A percentile compares a stretch with the other conserved stretches of the same genome.
Evolutionary conservation across 2,329 filamentous ascomycete species (phyloP).

Genomic region (Botrytis porri): DNA sequence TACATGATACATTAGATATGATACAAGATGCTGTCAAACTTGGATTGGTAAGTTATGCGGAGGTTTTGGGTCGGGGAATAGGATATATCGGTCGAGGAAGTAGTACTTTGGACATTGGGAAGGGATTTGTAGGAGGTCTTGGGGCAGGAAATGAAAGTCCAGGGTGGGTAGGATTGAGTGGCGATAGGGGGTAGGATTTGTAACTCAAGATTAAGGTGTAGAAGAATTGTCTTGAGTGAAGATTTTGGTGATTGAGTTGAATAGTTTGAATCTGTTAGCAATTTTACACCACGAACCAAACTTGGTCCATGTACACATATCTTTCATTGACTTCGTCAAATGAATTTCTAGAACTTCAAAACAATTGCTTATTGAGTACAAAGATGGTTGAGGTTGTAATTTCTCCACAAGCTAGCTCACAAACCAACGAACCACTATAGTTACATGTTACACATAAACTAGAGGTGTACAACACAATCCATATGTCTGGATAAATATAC

Average conservation of each 20-base stretch:
- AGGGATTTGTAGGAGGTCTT: slow-evolving; percentile 21
- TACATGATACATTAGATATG: slow-evolving; percentile 24
- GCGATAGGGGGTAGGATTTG: slow-evolving; percentile 14
- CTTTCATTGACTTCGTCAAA: too few species aligned
- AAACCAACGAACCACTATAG: too few species aligned
- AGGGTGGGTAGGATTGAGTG: slow-evolving; percentile 21
- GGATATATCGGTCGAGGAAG: slow-evolving; percentile 17
- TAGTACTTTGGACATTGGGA: slow-evolving; percentile 22
- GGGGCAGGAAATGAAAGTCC: slow-evolving; percentile 8
- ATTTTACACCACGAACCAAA: neutral
- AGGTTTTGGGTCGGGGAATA: slow-evolving; percentile 21
- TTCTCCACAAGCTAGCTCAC: neutral
- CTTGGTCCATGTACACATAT: neutral
- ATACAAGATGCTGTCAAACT: slow-evolving; percentile 24
- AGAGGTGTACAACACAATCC: too few species aligned
- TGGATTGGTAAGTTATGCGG: slow-evolving; percentile 23
- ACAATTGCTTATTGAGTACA: neutral
- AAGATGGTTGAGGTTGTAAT: too few species aligned
- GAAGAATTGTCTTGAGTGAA: neutral
- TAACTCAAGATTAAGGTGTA: neutral
- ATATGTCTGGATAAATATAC: neutral
- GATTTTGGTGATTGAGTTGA: neutral
- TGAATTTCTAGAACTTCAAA: neutral
- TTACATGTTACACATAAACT: neutral
- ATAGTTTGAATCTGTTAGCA: neutral